Evolutionary conservation across 495 filamentous ascomycete genomes (phyloP).

Genomic region (Neurospora africana): DNA sequence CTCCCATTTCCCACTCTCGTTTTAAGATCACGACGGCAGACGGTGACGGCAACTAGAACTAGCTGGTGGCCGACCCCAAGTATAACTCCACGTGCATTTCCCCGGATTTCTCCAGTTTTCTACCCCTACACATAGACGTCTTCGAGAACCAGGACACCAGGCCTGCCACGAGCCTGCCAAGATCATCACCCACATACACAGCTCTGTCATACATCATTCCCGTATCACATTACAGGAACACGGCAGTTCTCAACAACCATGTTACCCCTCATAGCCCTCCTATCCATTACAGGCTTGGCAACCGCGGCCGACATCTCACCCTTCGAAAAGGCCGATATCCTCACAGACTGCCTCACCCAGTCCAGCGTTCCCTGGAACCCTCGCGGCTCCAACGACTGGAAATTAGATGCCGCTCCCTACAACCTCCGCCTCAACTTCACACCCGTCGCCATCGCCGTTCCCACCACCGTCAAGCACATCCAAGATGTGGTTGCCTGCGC

Average conservation of each 20-base stretch:
- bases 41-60: constrained; percentile 6
- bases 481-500: constrained; percentile 32
- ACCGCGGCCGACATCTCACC: constrained; percentile 5
- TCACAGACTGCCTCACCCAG: constrained; percentile 30
- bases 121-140: background rate
- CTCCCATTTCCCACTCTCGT: background rate
- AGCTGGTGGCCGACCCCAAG: constrained; percentile 6
- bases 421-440: constrained; percentile 31
- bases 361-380: constrained; percentile 23
- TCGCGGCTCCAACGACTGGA: constrained; percentile 26
- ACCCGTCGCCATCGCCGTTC: constrained; percentile 30
- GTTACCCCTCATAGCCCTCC: constrained; percentile 11
- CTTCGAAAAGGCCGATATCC: constrained; percentile 17
- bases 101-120: constrained; percentile 18
- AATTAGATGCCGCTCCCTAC: constrained; percentile 29
- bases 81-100: constrained; percentile 21
- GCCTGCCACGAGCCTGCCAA: constrained; percentile 3
- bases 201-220: background rate
- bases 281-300: constrained; percentile 11
- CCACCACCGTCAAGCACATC: constrained; percentile 28
- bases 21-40: constrained; percentile 6
- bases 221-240: constrained; percentile 11
- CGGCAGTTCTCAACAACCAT: background rate
- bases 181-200: background rate
- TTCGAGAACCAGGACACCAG: background rate